A percentile compares a stretch with the other conserved stretches of the same genome.
Conservation (phyloP, 208 protist species). For the Trypanosoma vivax region DNA sequence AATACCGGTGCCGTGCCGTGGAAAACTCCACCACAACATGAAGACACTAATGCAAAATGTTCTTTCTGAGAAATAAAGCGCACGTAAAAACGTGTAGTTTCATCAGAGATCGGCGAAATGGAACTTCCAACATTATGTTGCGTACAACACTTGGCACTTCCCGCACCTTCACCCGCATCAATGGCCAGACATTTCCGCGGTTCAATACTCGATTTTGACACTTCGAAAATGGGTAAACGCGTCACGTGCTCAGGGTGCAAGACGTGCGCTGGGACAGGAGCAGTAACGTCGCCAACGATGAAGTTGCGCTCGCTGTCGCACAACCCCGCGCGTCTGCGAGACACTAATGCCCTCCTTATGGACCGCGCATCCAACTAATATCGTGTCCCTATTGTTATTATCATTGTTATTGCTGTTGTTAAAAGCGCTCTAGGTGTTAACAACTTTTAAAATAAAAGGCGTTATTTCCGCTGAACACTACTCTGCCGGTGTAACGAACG, state of each 20-base stretch:
- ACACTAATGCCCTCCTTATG: neutral
- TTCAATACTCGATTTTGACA: slow-evolving; percentile 1
- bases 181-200: neutral
- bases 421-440: too few relatives aligned
- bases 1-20: slow-evolving; percentile 86
- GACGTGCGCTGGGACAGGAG: slow-evolving; percentile 48
- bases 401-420: too few relatives aligned
- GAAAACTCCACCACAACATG: too few relatives aligned
- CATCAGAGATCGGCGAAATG: slow-evolving; percentile 58
- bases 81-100: slow-evolving; percentile 52
- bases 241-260: slow-evolving; percentile 57
- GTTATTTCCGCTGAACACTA: too few relatives aligned
- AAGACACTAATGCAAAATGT: too few relatives aligned
- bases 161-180: neutral
- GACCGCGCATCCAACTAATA: too few relatives aligned
- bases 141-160: neutral
- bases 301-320: slow-evolving; percentile 30
- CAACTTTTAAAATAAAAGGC: too few relatives aligned
- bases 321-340: neutral
- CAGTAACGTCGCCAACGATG: slow-evolving; percentile 70
- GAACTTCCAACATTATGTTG: slow-evolving; percentile 22
- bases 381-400: too few relatives aligned
- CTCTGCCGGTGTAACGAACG: too few relatives aligned
- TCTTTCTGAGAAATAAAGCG: slow-evolving; percentile 93
- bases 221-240: slow-evolving; percentile 39